phyloP scores from a whole-genome alignment of 2,329 filamentous ascomycete species.

The Verticillium isaacii region DNA sequence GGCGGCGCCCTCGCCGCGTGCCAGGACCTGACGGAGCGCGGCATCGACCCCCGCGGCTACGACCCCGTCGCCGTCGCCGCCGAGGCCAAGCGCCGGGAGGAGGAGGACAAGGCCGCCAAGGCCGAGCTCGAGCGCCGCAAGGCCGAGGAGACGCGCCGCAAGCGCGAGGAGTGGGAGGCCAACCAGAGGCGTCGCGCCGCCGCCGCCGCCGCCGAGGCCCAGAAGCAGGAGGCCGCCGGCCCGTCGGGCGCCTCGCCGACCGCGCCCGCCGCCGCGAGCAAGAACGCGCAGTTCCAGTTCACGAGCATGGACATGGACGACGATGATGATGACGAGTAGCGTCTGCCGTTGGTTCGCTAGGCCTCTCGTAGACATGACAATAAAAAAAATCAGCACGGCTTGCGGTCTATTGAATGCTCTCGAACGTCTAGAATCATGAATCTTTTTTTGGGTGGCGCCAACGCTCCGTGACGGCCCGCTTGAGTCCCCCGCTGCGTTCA shows the following conservation, averaged over 20 bases:
- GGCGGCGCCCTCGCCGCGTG: conserved; percentile 61
- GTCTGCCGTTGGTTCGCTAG: too few relatives aligned
- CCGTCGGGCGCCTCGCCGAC: conserved; percentile 24
- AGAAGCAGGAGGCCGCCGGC: conserved; percentile 32
- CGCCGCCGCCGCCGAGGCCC: conserved; percentile 37
- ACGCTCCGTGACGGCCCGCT: not conserved
- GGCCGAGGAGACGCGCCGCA: conserved; percentile 41
- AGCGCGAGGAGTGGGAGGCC: conserved; percentile 34
- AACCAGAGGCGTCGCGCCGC: conserved; percentile 24
- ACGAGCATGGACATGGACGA: conserved; percentile 49
- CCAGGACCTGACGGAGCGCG: conserved; percentile 57
- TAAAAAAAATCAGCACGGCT: not conserved
- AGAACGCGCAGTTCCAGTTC: conserved; percentile 53
- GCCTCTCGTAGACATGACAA: too few relatives aligned
- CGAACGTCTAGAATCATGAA: not conserved
- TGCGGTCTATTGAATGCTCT: not conserved
- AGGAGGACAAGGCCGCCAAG: conserved; percentile 33
- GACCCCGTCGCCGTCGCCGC: conserved; percentile 53
- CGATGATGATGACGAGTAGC: conserved; percentile 29
- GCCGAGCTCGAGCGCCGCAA: conserved; percentile 30
- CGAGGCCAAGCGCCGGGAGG: conserved; percentile 44
- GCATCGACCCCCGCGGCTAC: conserved; percentile 56
- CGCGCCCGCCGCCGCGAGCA: conserved; percentile 16
- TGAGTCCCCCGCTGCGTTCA: not conserved
- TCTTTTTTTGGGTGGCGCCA: not conserved